phyloP scores from a whole-genome alignment of 2,329 filamentous ascomycete genomes.

The Truncatella angustata region DNA sequence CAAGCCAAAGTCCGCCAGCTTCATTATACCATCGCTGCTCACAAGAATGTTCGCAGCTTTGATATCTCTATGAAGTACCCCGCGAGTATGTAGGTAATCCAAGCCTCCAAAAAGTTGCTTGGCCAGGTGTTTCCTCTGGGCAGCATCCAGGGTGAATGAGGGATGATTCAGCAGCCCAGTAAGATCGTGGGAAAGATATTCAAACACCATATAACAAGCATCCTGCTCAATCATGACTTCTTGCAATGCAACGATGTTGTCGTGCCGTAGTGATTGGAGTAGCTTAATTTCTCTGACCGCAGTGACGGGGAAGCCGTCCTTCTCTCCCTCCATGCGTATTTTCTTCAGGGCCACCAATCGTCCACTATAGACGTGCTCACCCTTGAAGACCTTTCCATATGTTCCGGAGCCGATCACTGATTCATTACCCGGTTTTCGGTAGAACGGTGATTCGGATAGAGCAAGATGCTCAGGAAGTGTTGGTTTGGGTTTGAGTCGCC shows the following conservation, averaged over 20 bases:
- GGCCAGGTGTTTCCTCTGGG: slow-evolving; percentile 90
- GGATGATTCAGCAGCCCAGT: slow-evolving; percentile 95
- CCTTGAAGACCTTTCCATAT: slow-evolving; percentile 94
- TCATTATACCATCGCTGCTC: slow-evolving; percentile 83
- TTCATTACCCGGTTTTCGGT: slow-evolving; percentile 93
- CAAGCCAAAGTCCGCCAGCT: slow-evolving; percentile 93
- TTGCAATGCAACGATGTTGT: slow-evolving; percentile 77
- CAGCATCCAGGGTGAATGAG: slow-evolving; percentile 77
- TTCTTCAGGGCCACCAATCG: slow-evolving; percentile 82
- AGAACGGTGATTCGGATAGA: slow-evolving; percentile 86
- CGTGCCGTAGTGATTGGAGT: slow-evolving; percentile 79
- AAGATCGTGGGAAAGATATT: slow-evolving; percentile 94
- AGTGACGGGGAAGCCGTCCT: slow-evolving; percentile 87
- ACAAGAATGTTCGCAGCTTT: slow-evolving; percentile 98
- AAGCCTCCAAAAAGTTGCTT: slow-evolving; percentile 92
- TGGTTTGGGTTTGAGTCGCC: slow-evolving; percentile 69
- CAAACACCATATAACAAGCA: slow-evolving; percentile 99
- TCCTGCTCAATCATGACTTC: slow-evolving; percentile 99
- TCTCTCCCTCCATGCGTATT: slow-evolving; percentile 90
- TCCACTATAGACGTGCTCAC: slow-evolving; percentile 87
- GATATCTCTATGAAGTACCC: slow-evolving; percentile 96
- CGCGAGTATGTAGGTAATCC: slow-evolving; percentile 86
- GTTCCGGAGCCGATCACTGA: slow-evolving; percentile 95
- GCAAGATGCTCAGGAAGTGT: slow-evolving; percentile 70
- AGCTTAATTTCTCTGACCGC: slow-evolving; percentile 90